Evolutionary conservation across 75 land plant genomes (phyloP).

Genomic region (Cunninghamia lanceolata): DNA sequence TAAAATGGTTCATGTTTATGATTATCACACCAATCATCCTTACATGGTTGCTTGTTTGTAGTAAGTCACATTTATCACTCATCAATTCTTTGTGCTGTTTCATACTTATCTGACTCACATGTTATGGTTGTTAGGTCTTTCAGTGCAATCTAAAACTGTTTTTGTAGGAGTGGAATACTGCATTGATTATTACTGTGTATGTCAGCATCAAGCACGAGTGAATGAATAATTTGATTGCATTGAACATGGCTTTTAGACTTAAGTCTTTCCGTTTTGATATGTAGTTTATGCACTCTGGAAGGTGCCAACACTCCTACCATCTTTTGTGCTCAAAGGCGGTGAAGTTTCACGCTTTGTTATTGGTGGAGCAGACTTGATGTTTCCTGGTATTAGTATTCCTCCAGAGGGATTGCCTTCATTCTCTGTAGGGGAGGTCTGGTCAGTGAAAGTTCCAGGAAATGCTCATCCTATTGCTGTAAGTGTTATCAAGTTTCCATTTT

Average conservation of each 20-base stretch:
- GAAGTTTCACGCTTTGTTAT: constrained; percentile 81
- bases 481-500: neutral
- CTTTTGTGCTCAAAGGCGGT: constrained; percentile 76
- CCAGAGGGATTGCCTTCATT: constrained; percentile 71
- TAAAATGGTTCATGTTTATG: neutral
- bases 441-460: constrained; percentile 89
- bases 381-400: constrained; percentile 79
- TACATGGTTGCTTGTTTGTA: neutral
- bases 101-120: neutral
- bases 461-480: constrained; percentile 90
- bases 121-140: neutral
- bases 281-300: constrained; percentile 92
- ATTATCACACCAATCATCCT: neutral
- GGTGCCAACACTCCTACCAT: constrained; percentile 71
- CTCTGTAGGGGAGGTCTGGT: constrained; percentile 73
- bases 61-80: neutral
- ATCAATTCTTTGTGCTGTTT: neutral
- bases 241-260: neutral
- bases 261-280: constrained; percentile 2
- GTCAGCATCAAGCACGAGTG: neutral
- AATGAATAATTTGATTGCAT: neutral
- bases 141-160: neutral
- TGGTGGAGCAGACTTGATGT: constrained; percentile 96
- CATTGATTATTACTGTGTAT: neutral
- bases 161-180: neutral